These are phyloP conservation scores for Penicillium italicum DNA, from an alignment of 2,329 filamentous ascomycete genomes.

Conservation along the genomic window DNA sequence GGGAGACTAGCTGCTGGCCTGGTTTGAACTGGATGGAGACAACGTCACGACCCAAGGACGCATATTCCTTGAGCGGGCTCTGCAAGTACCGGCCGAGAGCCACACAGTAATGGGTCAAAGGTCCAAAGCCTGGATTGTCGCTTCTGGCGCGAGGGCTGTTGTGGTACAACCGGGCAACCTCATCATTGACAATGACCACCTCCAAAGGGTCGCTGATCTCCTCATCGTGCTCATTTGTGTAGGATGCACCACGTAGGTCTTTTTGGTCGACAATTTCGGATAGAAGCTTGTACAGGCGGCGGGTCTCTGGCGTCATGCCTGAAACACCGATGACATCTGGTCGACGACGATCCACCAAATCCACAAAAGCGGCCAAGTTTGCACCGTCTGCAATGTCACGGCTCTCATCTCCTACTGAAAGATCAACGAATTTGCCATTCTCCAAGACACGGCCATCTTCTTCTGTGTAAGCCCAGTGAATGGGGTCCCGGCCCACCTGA, in stretches of 20 bases:
- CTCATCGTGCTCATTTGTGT: slow-evolving; percentile 75
- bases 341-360: slow-evolving; percentile 72
- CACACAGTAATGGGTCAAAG: slow-evolving; percentile 83
- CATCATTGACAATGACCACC: slow-evolving; percentile 89
- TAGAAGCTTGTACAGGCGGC: slow-evolving; percentile 77
- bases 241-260: slow-evolving; percentile 74
- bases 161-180: slow-evolving; percentile 94
- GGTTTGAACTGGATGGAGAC: slow-evolving; percentile 82
- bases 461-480: slow-evolving; percentile 89
- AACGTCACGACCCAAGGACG: slow-evolving; percentile 83
- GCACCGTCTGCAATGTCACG: slow-evolving; percentile 63
- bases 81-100: slow-evolving; percentile 88
- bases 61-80: slow-evolving; percentile 94
- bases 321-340: slow-evolving; percentile 89
- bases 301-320: slow-evolving; percentile 82
- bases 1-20: slow-evolving; percentile 81
- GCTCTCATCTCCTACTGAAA: slow-evolving; percentile 64
- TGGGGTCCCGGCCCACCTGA: slow-evolving; percentile 68
- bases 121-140: slow-evolving; percentile 76
- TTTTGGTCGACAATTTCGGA: slow-evolving; percentile 74
- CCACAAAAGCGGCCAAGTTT: slow-evolving; percentile 67
- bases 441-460: slow-evolving; percentile 87
- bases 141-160: slow-evolving; percentile 73
- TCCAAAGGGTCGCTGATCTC: slow-evolving; percentile 77
- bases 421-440: slow-evolving; percentile 79